Base-by-base conservation (phyloP, 2,329 filamentous ascomycete species). In the Cladosporium sp. region DNA sequence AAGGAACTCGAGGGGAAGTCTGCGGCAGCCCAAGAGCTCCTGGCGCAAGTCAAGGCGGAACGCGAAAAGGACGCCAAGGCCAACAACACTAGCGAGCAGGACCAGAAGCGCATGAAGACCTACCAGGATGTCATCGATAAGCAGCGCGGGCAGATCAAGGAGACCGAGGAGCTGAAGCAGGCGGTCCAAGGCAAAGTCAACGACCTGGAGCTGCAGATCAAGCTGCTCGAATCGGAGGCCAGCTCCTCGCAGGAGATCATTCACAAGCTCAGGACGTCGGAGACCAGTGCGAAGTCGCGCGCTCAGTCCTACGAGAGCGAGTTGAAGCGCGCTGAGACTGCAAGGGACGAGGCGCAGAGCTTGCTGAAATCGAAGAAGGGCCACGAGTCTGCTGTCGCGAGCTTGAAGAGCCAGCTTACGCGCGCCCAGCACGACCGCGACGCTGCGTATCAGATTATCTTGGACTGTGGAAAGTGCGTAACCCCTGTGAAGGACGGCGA, bases 101-200 rank as follows among this genome's bases (percentile, higher is more conserved):
- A 71, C 45, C 75, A 80, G 56, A 82, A 82, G 67, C 74, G 75
- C 14, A 66, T 66, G 22, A 72, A 75, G 22, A 79, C 80, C 1
- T 66, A 83, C 46, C 77, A 81, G 52, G 70, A 72, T n/a, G 64
- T 84, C 16, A 74, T 83, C 34, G 73, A 74, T n/a, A 78, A 68
- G 32, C 68, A 84, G 18, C 75, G 76, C 34, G 69, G 70, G 14
- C 77, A 83, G 60, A 63, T 82, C 11, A 75, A 77, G 62, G 70
- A 75, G n/a, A 75, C 77, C 1, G 77, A 82, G 56, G 66, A 70
- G 7, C 73, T 73, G 18, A 72, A 78, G 41, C 64, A 69, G 6
- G 37, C 52, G 7, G 63, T 78, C 13, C 71, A 77, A 56, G 63
- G 63, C 4, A 71, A 77, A 22, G 61, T 77, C 2, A 66, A 72